Percentiles rank a stretch among this genome's conserved stretches.
These are phyloP conservation scores for Metarhizium sp. DNA, from an alignment of 2,329 filamentous ascomycete species.

Conservation along the genomic window DNA sequence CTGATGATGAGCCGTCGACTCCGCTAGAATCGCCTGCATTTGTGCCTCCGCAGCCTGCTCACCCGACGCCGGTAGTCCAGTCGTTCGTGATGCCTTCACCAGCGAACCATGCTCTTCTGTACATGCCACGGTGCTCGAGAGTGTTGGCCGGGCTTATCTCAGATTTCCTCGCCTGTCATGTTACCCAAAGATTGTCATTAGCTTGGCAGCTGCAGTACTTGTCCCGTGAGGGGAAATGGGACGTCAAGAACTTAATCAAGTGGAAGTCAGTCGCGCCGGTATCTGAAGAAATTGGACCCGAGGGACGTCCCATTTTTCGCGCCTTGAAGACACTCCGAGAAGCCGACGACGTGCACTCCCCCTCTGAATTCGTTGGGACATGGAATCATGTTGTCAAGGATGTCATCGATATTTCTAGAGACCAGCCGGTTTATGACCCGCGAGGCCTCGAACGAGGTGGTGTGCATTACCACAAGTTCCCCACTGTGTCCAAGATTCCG, in stretches of 20 bases:
- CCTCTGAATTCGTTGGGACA: conserved; percentile 56
- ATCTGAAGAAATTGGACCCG: conserved; percentile 59
- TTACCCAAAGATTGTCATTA: conserved; percentile 70
- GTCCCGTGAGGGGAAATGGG: conserved; percentile 89
- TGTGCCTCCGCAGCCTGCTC: conserved; percentile 34
- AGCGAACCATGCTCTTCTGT: conserved; percentile 76
- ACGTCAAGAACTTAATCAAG: conserved; percentile 90
- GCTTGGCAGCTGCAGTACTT: conserved; percentile 90
- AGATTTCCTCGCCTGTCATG: conserved; percentile 65
- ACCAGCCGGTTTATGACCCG: conserved; percentile 82
- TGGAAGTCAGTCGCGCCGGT: conserved; percentile 77
- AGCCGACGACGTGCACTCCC: conserved; percentile 75
- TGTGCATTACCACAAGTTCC: conserved; percentile 74
- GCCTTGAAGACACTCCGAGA: conserved; percentile 91
- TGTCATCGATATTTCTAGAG: conserved; percentile 85
- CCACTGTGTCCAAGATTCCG: conserved; percentile 85
- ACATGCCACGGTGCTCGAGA: conserved; percentile 65
- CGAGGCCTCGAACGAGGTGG: conserved; percentile 55
- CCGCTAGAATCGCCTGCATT: conserved; percentile 29
- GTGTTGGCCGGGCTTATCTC: conserved; percentile 73
- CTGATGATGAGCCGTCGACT: conserved; percentile 35
- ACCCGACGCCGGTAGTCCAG: conserved; percentile 50
- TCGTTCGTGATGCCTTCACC: conserved; percentile 64
- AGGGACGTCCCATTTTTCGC: conserved; percentile 54
- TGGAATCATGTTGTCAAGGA: conserved; percentile 63